Conservation (phyloP, 1,139 yeast genomes). For the Candida tetrigidarum region DNA sequence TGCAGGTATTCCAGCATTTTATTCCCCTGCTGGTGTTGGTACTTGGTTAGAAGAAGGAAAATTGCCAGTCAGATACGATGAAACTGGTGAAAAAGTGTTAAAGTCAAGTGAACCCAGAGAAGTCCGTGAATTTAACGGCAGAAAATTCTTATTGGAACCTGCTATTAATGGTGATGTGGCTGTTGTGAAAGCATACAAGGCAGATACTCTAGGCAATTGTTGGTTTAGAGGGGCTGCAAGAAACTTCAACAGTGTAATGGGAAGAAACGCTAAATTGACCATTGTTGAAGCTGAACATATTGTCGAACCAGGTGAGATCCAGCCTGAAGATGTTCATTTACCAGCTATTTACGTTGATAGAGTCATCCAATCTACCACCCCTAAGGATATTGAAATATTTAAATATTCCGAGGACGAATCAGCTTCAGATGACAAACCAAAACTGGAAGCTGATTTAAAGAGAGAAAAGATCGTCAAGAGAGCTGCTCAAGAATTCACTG, state of each 20-base stretch:
- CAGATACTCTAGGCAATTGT: slow-evolving; percentile 51
- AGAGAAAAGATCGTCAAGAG: slow-evolving; percentile 45
- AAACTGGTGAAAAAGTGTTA: slow-evolving; percentile 35
- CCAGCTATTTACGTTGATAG: slow-evolving; percentile 49
- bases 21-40: slow-evolving; percentile 53
- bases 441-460: slow-evolving; percentile 22
- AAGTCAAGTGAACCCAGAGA: slow-evolving; percentile 43
- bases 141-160: slow-evolving; percentile 44
- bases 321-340: slow-evolving; percentile 50
- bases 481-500: slow-evolving; percentile 48
- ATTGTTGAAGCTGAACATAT: slow-evolving; percentile 57
- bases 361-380: slow-evolving; percentile 42
- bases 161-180: slow-evolving; percentile 53
- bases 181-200: slow-evolving; percentile 50
- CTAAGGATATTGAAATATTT: slow-evolving; percentile 47
- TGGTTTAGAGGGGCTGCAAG: slow-evolving; percentile 52
- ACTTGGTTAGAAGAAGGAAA: slow-evolving; percentile 56
- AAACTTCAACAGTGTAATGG: slow-evolving; percentile 51
- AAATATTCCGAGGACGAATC: slow-evolving; percentile 18
- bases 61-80: slow-evolving; percentile 45
- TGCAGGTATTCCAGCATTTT: slow-evolving; percentile 55
- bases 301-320: slow-evolving; percentile 50
- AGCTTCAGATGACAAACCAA: slow-evolving; percentile 17
- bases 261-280: slow-evolving; percentile 48
- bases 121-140: slow-evolving; percentile 45